Percentiles rank a stretch among this genome's conserved stretches.
Conservation (phyloP, 148 eudicot genomes). For the Beta vulgaris region DNA sequence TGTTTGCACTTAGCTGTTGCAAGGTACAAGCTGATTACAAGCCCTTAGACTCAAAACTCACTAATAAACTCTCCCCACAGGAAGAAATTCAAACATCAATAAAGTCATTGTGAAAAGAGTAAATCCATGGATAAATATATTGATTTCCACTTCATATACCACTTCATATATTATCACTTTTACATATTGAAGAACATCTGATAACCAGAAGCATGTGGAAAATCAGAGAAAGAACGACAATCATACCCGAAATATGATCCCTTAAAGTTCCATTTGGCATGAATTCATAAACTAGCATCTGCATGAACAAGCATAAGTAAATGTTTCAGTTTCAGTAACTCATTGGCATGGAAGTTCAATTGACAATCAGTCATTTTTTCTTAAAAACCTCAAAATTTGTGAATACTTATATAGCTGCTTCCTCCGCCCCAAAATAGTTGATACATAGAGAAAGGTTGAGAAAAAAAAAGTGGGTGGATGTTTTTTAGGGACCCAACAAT, state of each 20-base stretch:
- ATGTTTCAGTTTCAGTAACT: background rate
- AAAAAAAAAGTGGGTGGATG: too few relatives aligned
- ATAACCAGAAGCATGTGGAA: background rate
- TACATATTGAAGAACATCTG: background rate
- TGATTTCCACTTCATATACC: background rate
- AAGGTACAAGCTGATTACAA: background rate
- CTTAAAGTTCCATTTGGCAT: slow-evolving; percentile 76
- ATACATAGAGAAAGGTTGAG: too few relatives aligned
- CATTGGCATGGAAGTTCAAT: background rate
- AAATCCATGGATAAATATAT: background rate
- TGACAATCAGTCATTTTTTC: background rate
- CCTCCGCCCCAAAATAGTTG: too few relatives aligned
- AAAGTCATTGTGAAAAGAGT: background rate
- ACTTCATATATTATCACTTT: background rate
- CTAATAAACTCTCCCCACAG: background rate
- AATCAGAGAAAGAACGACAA: slow-evolving; percentile 7
- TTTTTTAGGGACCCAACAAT: too few relatives aligned
- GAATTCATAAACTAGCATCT: slow-evolving; percentile 92
- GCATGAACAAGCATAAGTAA: slow-evolving; percentile 21
- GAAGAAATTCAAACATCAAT: background rate
- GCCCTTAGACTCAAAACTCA: background rate
- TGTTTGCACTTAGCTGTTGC: slow-evolving; percentile 47
- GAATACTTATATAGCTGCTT: too few relatives aligned
- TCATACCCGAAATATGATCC: slow-evolving; percentile 70
- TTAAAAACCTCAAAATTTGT: too few relatives aligned